Evolutionary conservation across 805 yeast species (phyloP), one percentile per base, ranked within the genome.

Genomic region (Starmerella kuoi): DNA sequence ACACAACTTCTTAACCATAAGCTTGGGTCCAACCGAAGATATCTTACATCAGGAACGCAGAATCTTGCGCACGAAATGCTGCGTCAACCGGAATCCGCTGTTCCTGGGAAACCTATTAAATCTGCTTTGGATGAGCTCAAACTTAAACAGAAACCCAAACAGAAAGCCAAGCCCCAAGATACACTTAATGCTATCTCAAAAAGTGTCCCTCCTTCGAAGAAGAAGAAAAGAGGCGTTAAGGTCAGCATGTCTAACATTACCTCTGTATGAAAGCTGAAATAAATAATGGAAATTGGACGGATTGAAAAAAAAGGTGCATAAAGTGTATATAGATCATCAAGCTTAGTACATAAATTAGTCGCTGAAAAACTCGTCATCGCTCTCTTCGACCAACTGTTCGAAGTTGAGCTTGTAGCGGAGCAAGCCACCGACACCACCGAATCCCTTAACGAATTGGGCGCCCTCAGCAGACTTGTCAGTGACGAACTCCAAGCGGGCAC

Each of bases 341-440:
- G n/a, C n/a, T n/a, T n/a, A n/a, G n/a, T n/a, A n/a, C n/a, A n/a
- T n/a, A n/a, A 18, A 15, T 41, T 51, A 54, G 36, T 57, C 78
- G 81, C 63, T 77, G 63, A 77, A 86, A 61, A 78, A 81, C 62
- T 84, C 94, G 59, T 87, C 96, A 50, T 84, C 94, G 46, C 77
- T 70, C 43, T 84, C 96, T 41, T 85, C 94, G 40, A 69, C 81
- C 60, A 91, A 74, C 70, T 86, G 96, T 63, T 91, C 98, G 58
- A 91, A 91, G 69, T 91, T 91, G 55, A 91, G 91, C 66, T 86
- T 86, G 67, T 91, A 91, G 69, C 99, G 85, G 62, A 91, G 70
- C 55, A 91, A 62, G 45, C 95, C 96, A 63, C 99, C 99, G 53
- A 91, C 75, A 68, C 98, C 99, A 80, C 99, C 99, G 60, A 91